Base-by-base conservation (phyloP, 805 yeast genomes). In the Nematodospora valgi region DNA sequence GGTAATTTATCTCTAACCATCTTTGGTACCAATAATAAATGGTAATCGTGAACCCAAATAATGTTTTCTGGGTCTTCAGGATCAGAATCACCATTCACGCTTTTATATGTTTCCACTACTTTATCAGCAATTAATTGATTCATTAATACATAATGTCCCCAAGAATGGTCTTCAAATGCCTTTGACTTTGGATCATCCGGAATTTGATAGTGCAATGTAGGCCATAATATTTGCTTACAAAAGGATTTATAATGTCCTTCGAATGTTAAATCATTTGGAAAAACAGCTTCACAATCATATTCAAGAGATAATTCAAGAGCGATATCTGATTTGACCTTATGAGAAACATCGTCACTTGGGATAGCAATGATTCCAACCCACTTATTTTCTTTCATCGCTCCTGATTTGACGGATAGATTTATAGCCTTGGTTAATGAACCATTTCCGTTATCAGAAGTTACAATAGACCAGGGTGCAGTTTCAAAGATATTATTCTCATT, bases 211-310 rank as follows among this genome's bases (percentile, higher is more conserved):
- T 77, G 81, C 44, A 93, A 72, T 2, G 96, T 86, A 21, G 98
- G 98, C 98, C 98, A 93, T 42, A 93, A 65, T 25, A 93, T 86
- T 51, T 89, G 94, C 59, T 93, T 93, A 58, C 97, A 91, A 57
- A 84, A 93, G 34, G 86, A 85, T 39, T 78, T 79, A 58, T 93
- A 93, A 53, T 89, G 96, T 14, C 97, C 97, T 51, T 83, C 84
- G 48, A 87, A 86, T 1, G 87, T 79, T 20, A 76, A 60, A 58
- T 93, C 98, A 45, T 76, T 76, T 2, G 91, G 80, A 40, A 76
- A 78, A 2, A 88, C 85, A 0, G 87, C 78, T 39, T 72, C 74
- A 26, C 82, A 76, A 38, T 75, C 52, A 53, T 76, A 81, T 3
- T 78, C 74, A 1, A 56, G 51, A 18, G 48, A 44, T 35, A 86